Evolutionary conservation across 129 eudicot species (phyloP), one percentile per base, ranked within the genome.

Genomic region (Artemisia argyi): DNA sequence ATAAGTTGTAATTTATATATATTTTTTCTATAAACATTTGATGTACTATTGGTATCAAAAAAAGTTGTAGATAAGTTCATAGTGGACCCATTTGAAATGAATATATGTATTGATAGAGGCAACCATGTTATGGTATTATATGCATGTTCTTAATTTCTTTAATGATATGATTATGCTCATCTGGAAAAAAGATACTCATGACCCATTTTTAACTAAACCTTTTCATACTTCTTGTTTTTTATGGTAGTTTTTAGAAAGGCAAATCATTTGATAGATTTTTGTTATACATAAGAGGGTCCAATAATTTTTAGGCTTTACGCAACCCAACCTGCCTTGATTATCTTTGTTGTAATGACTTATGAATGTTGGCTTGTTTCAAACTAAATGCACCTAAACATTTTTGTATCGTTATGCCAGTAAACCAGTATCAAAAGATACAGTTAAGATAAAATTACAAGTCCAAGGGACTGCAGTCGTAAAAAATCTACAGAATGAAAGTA

Each of bases 101-200:
- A 64, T 58, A 75, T 65, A 66, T 52, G 15, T 50, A 74, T 53
- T 74, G 78, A 73, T 73, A 54, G 73, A 65, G 73, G 70, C 68
- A 67, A 60, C 80, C 74, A 76, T 76, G 79, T 67, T 76, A 58
- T 68, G 4, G 80, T 68, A 58, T 59, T 68, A 58, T 68, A n/a
- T 68, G 80, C 54, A 76, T 76, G 74, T 76, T 76, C 61, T 16
- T n/a, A n/a, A n/a, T n/a, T 68, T 68, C 80, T 68, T 58, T 68
- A 68, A 58, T 76, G 52, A 66, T 58, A 67, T 76, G 68, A 76
- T 67, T 67, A 48, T 26, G 69, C 50, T 11, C 52, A 58, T 68
- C 80, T 49, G 69, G 68, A 76, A 67, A 76, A 42, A 58, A 68
- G 69, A 76, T 68, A 76, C 59, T 58, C 22, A 0, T 58, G 39